phyloP scores from a whole-genome alignment of 2,329 filamentous ascomycete genomes.

The Chaetomium globosum region DNA sequence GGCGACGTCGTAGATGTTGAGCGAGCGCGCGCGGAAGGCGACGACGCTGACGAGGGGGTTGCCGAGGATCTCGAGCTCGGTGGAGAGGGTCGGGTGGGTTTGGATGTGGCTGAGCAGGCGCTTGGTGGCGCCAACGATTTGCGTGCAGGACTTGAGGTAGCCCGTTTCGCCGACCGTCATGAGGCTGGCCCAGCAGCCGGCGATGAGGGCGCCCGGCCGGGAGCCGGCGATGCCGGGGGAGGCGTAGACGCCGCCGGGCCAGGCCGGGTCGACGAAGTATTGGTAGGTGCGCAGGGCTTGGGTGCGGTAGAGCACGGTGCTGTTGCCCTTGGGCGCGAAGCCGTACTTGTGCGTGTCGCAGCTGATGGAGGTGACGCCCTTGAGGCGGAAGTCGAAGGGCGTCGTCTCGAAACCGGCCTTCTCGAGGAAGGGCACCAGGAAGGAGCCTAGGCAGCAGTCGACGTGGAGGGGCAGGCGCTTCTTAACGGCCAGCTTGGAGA shows the following conservation, averaged over 20 bases:
- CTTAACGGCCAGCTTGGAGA: conserved; percentile 79
- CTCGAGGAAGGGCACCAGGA: conserved; percentile 88
- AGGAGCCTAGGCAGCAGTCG: conserved; percentile 95
- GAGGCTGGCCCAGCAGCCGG: conserved; percentile 90
- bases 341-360: conserved; percentile 99
- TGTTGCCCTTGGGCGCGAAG: conserved; percentile 97
- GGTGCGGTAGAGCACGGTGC: conserved; percentile 85
- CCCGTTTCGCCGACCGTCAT: conserved; percentile 86
- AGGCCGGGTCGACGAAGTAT: conserved; percentile 94
- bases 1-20: conserved; percentile 92
- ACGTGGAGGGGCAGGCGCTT: conserved; percentile 88
- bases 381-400: conserved; percentile 90
- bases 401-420: conserved; percentile 89
- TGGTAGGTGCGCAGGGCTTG: conserved; percentile 80
- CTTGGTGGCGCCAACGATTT: conserved; percentile 85
- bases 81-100: conserved; percentile 66
- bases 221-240: conserved; percentile 90
- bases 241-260: conserved; percentile 94
- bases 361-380: conserved; percentile 91
- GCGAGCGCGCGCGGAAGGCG: conserved; percentile 78
- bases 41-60: conserved; percentile 87
- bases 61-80: conserved; percentile 79
- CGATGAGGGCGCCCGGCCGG: conserved; percentile 89
- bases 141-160: conserved; percentile 82
- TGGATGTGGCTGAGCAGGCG: conserved; percentile 76